Evolutionary conservation across 129 eudicot genomes (phyloP).

Genomic region (Lonicera japonica): DNA sequence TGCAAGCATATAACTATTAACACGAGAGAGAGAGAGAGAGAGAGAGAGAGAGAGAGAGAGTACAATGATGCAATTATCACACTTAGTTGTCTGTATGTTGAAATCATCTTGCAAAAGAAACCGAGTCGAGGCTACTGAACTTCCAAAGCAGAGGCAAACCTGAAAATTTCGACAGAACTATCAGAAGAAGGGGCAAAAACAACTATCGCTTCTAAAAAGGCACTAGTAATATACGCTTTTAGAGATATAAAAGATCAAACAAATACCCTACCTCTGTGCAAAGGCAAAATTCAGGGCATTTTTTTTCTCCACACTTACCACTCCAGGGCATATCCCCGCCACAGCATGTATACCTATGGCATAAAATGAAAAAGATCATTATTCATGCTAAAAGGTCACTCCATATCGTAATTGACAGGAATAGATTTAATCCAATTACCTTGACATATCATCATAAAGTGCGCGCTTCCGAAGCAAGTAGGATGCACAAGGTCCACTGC

Average conservation of each 20-base stretch:
- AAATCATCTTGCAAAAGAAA: conserved; percentile 95
- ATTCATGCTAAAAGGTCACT: neutral
- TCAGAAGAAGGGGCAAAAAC: neutral
- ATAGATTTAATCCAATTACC: conserved; percentile 35
- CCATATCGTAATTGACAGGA: neutral
- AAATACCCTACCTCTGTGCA: conserved; percentile 66
- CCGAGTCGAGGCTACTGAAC: conserved; percentile 96
- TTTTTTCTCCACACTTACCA: conserved; percentile 95
- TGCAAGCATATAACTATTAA: neutral
- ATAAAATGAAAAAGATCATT: conserved; percentile 1
- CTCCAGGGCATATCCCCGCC: conserved; percentile 98
- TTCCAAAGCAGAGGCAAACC: conserved; percentile 89
- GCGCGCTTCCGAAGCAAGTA: conserved; percentile 94
- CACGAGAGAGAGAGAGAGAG: too few species aligned
- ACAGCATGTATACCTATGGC: conserved; percentile 73
- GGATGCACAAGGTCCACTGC: conserved; percentile 86
- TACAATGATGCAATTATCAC: conserved; percentile 99
- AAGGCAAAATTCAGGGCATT: conserved; percentile 93
- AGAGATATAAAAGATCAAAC: neutral
- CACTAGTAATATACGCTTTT: neutral
- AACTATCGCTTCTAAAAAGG: too few species aligned
- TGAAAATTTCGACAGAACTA: conserved; percentile 20
- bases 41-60: conserved; percentile 19
- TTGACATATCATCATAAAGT: conserved; percentile 91
- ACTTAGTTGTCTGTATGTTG: conserved; percentile 92